Percentiles rank a stretch among this genome's conserved stretches.
Evolutionary conservation across 352 stramenopile species (phyloP).

Genomic region (Blastocystis sp.): DNA sequence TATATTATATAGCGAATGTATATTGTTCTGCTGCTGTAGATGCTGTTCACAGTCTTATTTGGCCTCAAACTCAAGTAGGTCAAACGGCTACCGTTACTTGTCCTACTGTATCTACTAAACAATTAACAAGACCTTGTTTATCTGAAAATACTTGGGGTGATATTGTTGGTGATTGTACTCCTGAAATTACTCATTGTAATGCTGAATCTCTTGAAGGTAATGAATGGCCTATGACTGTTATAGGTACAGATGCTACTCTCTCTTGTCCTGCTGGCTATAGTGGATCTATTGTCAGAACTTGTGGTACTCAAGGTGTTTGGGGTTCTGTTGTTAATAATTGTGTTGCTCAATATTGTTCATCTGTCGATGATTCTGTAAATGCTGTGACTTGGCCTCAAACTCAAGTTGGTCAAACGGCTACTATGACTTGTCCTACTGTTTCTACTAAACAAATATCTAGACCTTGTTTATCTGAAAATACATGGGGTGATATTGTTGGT

Average conservation of each 20-base stretch:
- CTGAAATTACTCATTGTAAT: too few relatives aligned
- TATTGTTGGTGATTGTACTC: background rate
- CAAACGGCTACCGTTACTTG: background rate
- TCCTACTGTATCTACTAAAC: background rate
- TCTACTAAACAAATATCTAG: too few relatives aligned
- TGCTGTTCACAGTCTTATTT: too few relatives aligned
- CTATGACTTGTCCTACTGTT: background rate
- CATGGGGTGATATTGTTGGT: too few relatives aligned
- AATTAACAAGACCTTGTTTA: background rate
- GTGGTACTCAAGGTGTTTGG: background rate
- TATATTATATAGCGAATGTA: too few relatives aligned
- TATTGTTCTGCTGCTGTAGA: too few relatives aligned
- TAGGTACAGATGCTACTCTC: background rate
- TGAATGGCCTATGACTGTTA: conserved; percentile 12
- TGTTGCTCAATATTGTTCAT: too few relatives aligned
- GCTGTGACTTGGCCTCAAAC: background rate
- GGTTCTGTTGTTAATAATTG: conserved; percentile 6
- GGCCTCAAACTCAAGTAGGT: background rate
- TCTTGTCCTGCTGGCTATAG: conserved; percentile 11
- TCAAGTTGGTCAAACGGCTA: background rate
- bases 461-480: too few relatives aligned
- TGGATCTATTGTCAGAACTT: conserved; percentile 6
- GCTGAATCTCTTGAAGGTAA: too few relatives aligned
- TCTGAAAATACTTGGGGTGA: background rate
- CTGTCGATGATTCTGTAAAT: too few relatives aligned